These are phyloP conservation scores for Coemansia pectinata DNA, from an alignment of 192 early-diverging fungal genomes.

Conservation along the genomic window DNA sequence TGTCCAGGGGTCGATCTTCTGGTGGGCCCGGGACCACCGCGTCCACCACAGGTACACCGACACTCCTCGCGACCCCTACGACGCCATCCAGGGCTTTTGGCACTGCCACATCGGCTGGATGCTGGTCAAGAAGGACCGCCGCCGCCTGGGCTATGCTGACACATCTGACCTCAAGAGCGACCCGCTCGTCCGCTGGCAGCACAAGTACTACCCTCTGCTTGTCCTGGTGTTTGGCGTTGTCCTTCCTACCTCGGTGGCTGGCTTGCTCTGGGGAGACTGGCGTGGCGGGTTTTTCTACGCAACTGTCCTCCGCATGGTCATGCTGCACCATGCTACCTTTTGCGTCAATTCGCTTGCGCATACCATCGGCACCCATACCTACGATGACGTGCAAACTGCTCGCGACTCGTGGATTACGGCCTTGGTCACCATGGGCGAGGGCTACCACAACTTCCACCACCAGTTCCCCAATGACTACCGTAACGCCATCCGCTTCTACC, in stretches of 20 bases:
- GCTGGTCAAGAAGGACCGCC: conserved; percentile 74
- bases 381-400: conserved; percentile 82
- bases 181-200: conserved; percentile 72
- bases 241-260: conserved; percentile 83
- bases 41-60: conserved; percentile 90
- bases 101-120: conserved; percentile 89
- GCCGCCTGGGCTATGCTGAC: conserved; percentile 75
- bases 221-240: conserved; percentile 73
- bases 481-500: conserved; percentile 73
- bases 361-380: conserved; percentile 69
- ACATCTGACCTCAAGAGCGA: conserved; percentile 77
- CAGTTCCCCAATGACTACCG: conserved; percentile 87
- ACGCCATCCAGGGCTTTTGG: conserved; percentile 75
- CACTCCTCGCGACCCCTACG: conserved; percentile 80
- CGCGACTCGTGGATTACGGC: conserved; percentile 82
- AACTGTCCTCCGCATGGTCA: conserved; percentile 68
- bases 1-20: conserved; percentile 80
- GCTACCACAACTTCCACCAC: conserved; percentile 88
- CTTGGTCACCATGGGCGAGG: conserved; percentile 76
- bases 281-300: conserved; percentile 82
- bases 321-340: conserved; percentile 87
- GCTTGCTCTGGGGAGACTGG: conserved; percentile 82
- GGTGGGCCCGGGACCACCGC: conserved; percentile 87
- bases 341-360: conserved; percentile 86
- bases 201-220: conserved; percentile 73